These are phyloP conservation scores for Ulvella scutata DNA, from an alignment of 139 green algal species.

Conservation along the genomic window DNA sequence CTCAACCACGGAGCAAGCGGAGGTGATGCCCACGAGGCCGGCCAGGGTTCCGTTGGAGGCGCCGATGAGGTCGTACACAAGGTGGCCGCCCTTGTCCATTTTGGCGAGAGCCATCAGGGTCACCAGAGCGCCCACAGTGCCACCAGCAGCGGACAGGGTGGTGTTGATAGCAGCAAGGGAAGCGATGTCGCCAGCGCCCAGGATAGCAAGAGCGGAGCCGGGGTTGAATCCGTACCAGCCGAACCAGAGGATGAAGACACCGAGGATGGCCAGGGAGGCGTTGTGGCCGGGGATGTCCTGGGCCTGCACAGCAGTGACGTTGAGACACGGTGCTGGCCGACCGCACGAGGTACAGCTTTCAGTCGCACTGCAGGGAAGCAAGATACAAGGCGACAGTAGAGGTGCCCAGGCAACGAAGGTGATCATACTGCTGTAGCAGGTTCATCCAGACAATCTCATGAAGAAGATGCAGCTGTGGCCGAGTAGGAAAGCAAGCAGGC, in stretches of 20 bases:
- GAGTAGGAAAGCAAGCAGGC: too few relatives aligned
- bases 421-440: too few relatives aligned
- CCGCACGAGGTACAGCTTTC: too few relatives aligned
- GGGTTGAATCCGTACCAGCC: constrained; percentile 48
- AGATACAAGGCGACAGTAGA: too few relatives aligned
- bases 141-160: constrained; percentile 33
- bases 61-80: constrained; percentile 51
- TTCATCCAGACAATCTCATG: too few relatives aligned
- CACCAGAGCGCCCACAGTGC: constrained; percentile 22
- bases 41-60: constrained; percentile 59
- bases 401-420: too few relatives aligned
- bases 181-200: constrained; percentile 2
- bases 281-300: constrained; percentile 63
- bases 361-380: too few relatives aligned
- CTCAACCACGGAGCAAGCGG: constrained; percentile 19
- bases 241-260: constrained; percentile 54
- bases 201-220: constrained; percentile 32
- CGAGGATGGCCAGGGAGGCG: constrained; percentile 25
- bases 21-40: constrained; percentile 39
- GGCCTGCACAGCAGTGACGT: too few relatives aligned
- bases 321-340: too few relatives aligned
- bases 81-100: constrained; percentile 3
- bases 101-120: constrained; percentile 6
- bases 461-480: too few relatives aligned
- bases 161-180: constrained; percentile 34